Base-by-base conservation (phyloP, 768 basidiomycete genomes). In the Collybia nuda region DNA sequence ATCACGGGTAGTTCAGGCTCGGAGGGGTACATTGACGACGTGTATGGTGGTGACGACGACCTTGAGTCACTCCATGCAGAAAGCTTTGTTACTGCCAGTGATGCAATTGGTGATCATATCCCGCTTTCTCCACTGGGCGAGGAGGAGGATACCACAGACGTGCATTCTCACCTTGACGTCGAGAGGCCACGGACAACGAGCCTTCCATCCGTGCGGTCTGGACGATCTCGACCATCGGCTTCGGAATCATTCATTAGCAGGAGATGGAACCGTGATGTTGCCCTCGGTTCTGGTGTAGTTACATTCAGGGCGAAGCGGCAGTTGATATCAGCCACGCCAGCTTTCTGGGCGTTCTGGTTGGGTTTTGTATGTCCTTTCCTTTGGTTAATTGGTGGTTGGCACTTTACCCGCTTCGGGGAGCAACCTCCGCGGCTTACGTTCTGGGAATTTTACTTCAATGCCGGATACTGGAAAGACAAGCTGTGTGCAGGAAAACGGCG, bases 321-420 rank as follows among this genome's bases (percentile, higher is more conserved):
- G 32, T 67, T 57, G 58, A 38, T 60, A 14, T 52, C 53, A 1
- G 57, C 62, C 6, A 79, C 77, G 0, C 77, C 80, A 0, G 72
- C 79, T 2, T 76, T 78, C 58, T 77, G 84, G 63, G 69, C 87
- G n/a, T 90, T 90, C 67, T 89, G 85, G 84, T 50, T 84, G 0
- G 88, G 88, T 2, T 90, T 90, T 57, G 50, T 88, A 41, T 84
- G 78, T 40, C 88, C 88, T 0, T 80, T 85, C 65, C 77, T 88
- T 46, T 90, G 88, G 88, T 75, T 90, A 40, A 73, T 89, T 12
- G 88, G 87, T 0, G 88, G 88, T 3, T 90, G 88, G 88, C 78
- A 86, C 50, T 69, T 82, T 48, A 78, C 77, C 6, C 61, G 72
- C 54, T 65, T 68, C 39, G 77, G 78, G 6, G 77, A 78, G 55